Conservation (phyloP, 345 rosid genomes). For the Aethionema arabicum region DNA sequence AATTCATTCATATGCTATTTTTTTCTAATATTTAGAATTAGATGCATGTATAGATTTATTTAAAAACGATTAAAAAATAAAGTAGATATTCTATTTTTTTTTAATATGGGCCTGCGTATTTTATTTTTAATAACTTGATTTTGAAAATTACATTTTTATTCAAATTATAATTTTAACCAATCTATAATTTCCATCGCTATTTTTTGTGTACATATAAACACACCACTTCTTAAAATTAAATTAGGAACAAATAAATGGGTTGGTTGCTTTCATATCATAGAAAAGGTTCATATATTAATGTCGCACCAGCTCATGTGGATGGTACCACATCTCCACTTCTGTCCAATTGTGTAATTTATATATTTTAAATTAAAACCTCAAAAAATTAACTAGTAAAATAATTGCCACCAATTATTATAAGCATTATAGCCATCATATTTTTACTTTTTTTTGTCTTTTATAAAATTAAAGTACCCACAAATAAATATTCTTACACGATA, state of each 20-base stretch:
- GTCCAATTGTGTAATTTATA: slow-evolving; percentile 10
- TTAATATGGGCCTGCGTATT: too few relatives aligned
- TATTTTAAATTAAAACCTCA: slow-evolving; percentile 2
- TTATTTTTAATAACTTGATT: too few relatives aligned
- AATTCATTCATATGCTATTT: too few relatives aligned
- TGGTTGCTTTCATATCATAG: slow-evolving; percentile 29
- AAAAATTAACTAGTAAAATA: neutral
- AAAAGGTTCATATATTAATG: slow-evolving; percentile 1
- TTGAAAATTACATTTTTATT: too few relatives aligned
- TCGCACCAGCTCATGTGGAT: slow-evolving; percentile 30
- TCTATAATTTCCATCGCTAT: too few relatives aligned
- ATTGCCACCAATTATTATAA: slow-evolving; percentile 22
- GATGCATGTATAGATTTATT: too few relatives aligned
- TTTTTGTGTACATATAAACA: too few relatives aligned
- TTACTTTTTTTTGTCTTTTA: slow-evolving; percentile 1
- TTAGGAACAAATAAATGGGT: slow-evolving; percentile 1
- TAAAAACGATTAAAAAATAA: too few relatives aligned
- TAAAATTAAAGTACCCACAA: neutral
- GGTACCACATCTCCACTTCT: slow-evolving; percentile 38
- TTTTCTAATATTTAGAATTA: too few relatives aligned
- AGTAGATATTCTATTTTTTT: too few relatives aligned
- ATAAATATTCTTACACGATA: neutral
- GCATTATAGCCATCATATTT: slow-evolving; percentile 11
- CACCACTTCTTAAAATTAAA: neutral
- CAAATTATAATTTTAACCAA: too few relatives aligned